Percentiles rank a stretch among this genome's conserved stretches.
Evolutionary conservation across 2,329 filamentous ascomycete genomes (phyloP).

Genomic region (Coleophoma eucalyptorum): DNA sequence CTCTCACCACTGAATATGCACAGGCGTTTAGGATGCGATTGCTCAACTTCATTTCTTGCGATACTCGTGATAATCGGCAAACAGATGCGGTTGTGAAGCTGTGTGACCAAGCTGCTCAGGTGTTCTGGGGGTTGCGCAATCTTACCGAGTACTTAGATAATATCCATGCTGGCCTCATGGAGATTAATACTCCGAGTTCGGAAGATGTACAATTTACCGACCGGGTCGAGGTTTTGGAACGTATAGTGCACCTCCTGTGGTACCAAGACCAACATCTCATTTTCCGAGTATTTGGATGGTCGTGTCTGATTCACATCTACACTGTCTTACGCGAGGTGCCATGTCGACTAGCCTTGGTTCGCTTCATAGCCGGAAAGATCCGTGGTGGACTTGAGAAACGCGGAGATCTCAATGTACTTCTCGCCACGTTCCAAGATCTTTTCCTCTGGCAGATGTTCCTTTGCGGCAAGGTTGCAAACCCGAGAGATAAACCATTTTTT

Average conservation of each 20-base stretch:
- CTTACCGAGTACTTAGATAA: slow-evolving; percentile 9
- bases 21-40: slow-evolving; percentile 9
- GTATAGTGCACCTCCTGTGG: slow-evolving; percentile 15
- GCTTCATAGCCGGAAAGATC: slow-evolving; percentile 13
- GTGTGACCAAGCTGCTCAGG: slow-evolving; percentile 10
- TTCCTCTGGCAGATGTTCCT: slow-evolving; percentile 19
- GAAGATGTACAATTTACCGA: slow-evolving; percentile 15
- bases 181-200: slow-evolving; percentile 8
- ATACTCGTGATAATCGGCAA: neutral
- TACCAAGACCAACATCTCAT: slow-evolving; percentile 13
- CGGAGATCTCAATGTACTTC: slow-evolving; percentile 15
- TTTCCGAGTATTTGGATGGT: slow-evolving; percentile 16
- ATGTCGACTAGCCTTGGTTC: slow-evolving; percentile 12
- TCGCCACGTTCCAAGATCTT: slow-evolving; percentile 19
- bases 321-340: slow-evolving; percentile 13
- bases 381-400: slow-evolving; percentile 10
- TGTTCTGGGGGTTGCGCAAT: slow-evolving; percentile 16
- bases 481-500: slow-evolving; percentile 13
- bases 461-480: slow-evolving; percentile 15
- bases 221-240: slow-evolving; percentile 17
- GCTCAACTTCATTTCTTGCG: slow-evolving; percentile 10
- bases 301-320: slow-evolving; percentile 19
- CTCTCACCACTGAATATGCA: slow-evolving; percentile 6
- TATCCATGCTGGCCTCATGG: slow-evolving; percentile 7
- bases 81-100: neutral